These are phyloP conservation scores for Neonectria magnoliae DNA, from an alignment of 2,329 filamentous ascomycete species.

Conservation along the genomic window DNA sequence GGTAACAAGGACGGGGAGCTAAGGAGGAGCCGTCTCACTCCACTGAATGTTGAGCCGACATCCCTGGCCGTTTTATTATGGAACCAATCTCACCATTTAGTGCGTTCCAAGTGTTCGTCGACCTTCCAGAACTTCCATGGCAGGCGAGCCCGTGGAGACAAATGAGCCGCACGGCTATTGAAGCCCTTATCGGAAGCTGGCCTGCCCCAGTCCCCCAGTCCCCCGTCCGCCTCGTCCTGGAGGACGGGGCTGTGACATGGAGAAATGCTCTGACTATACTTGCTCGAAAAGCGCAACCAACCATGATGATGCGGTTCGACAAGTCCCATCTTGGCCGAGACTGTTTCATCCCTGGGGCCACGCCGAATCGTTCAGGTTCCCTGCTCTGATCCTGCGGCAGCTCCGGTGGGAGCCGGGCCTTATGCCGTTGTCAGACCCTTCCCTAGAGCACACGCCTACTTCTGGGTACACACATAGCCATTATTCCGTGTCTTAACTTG, in stretches of 20 bases:
- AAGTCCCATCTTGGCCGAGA: conserved; percentile 32
- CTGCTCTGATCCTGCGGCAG: conserved; percentile 33
- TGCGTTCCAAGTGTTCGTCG: conserved; percentile 42
- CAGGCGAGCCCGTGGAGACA: conserved; percentile 34
- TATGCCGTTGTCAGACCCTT: conserved; percentile 15
- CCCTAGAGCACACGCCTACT: neutral
- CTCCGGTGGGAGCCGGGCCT: conserved; percentile 23
- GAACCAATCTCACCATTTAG: conserved; percentile 43
- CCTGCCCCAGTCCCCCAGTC: neutral
- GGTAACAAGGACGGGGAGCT: conserved; percentile 27
- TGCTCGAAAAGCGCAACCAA: conserved; percentile 16
- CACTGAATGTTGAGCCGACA: conserved; percentile 42
- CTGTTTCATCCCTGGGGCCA: conserved; percentile 38
- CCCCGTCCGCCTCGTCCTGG: conserved; percentile 29
- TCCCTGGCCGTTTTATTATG: conserved; percentile 40
- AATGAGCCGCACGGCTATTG: conserved; percentile 40
- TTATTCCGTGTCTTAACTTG: neutral
- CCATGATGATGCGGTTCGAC: conserved; percentile 24
- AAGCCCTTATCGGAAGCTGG: conserved; percentile 31
- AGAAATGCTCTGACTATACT: conserved; percentile 18
- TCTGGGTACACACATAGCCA: neutral
- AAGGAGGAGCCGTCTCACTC: conserved; percentile 29
- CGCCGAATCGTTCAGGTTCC: conserved; percentile 23
- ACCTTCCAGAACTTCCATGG: conserved; percentile 44
- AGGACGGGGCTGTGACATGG: conserved; percentile 30